Evolutionary conservation across 805 yeast species (phyloP), one percentile per base, ranked within the genome.

Genomic region (Zygotorulaspora danielsina): DNA sequence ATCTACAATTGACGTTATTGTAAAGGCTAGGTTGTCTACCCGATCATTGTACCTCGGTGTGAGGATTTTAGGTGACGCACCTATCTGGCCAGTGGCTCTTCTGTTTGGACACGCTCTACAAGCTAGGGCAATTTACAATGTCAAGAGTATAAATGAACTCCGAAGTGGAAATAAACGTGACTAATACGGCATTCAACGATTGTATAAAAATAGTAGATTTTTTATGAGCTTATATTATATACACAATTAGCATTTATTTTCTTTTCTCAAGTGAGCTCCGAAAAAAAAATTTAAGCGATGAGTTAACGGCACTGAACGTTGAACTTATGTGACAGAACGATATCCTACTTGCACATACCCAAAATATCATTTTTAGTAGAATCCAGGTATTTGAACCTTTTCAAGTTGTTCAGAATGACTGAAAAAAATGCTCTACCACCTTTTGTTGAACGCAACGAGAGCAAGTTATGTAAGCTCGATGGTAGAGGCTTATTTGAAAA

Each of bases 61-160:
- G 9, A 67, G 87, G 50, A 80, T 84, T 20, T 66, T 84, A 36
- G 87, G 88, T 3, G 93, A 84, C 66, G 89, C 89, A 0, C 93
- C 93, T 11, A 81, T 84, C 18, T 84, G 94, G 94, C 93, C 93
- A 0, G 72, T 83, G 36, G 84, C 88, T 1, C 65, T 84, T 58
- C 75, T 81, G 13, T 81, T 83, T 66, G 90, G 90, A 0, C 90
- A 83, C 55, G 88, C 87, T 2, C 67, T 83, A 51, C 83, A 81
- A 55, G 73, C 79, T 21, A 72, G 88, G 53, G 79, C 81, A 4
- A 68, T 75, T 4, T 55, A 52, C 45, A 65, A 64, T 32, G 46
- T 46, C 25, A 38, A 44, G 33, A 27, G 18, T 15, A n/a, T 15
- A 12, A 4, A n/a, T 11, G 8, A 7, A n/a, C n/a, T n/a, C n/a